A percentile compares a stretch with the other conserved stretches of the same genome.
Evolutionary conservation across 148 eudicot species (phyloP).

Genomic region (Rhododendron williamsianum): DNA sequence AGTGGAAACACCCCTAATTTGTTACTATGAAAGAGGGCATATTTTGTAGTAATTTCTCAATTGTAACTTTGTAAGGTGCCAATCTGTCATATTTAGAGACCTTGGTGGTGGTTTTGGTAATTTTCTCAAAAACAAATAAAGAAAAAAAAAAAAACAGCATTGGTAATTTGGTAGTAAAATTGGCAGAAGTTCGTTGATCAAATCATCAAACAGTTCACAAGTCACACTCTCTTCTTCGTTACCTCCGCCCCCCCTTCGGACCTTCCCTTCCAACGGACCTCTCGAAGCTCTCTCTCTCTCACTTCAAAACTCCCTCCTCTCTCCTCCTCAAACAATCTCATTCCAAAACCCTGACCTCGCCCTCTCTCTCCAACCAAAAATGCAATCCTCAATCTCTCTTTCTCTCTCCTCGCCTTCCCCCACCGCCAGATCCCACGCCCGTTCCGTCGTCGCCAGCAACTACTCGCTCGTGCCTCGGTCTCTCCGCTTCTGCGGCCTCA

Average conservation of each 20-base stretch:
- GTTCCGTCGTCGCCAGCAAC: constrained; percentile 9
- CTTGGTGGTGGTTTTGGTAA: too few relatives aligned
- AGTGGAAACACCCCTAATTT: too few relatives aligned
- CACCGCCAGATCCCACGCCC: constrained; percentile 30
- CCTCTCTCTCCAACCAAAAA: constrained; percentile 23
- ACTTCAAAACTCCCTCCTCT: background rate
- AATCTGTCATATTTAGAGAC: too few relatives aligned
- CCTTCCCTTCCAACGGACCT: constrained; percentile 24
- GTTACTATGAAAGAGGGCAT: background rate
- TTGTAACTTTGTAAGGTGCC: background rate
- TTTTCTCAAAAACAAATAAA: background rate
- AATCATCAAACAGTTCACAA: background rate
- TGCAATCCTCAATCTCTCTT: constrained; percentile 67
- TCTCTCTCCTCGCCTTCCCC: constrained; percentile 48
- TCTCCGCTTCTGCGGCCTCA: constrained; percentile 77
- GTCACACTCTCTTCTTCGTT: constrained; percentile 33
- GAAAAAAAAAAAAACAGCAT: background rate
- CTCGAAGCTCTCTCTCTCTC: constrained; percentile 18
- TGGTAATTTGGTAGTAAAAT: background rate
- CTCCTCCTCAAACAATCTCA: background rate
- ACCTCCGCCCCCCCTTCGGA: constrained; percentile 42
- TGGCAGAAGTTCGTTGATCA: constrained; percentile 2
- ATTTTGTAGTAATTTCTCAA: background rate
- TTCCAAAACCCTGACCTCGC: background rate
- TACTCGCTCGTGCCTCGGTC: constrained; percentile 25